phyloP scores from a whole-genome alignment of 495 filamentous ascomycete species.

The Niebla homalea region DNA sequence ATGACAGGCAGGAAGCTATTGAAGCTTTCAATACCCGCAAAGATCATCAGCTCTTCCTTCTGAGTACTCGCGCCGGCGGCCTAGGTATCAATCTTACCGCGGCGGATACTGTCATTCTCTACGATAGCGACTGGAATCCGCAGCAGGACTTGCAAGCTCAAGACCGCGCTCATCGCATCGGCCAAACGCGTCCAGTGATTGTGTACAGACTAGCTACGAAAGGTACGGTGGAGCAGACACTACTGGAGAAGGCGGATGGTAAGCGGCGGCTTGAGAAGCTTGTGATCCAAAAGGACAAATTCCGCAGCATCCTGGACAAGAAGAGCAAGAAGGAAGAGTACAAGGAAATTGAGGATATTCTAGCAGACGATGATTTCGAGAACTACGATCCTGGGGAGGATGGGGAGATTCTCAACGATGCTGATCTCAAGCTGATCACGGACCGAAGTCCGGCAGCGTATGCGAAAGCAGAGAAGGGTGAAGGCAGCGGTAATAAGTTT shows the following conservation, averaged over 20 bases:
- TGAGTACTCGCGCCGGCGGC: conserved; percentile 83
- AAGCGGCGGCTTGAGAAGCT: conserved; percentile 91
- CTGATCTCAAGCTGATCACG: conserved; percentile 65
- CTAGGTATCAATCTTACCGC: conserved; percentile 81
- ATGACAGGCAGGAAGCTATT: conserved; percentile 72
- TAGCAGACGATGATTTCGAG: conserved; percentile 39
- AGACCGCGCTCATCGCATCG: conserved; percentile 88
- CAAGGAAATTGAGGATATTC: conserved; percentile 32
- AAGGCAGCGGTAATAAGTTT: conserved; percentile 44
- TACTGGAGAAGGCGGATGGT: conserved; percentile 78
- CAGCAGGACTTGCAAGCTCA: conserved; percentile 95
- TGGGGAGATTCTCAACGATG: conserved; percentile 55
- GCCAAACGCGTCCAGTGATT: conserved; percentile 80
- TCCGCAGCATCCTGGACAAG: conserved; percentile 38
- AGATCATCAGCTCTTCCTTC: conserved; percentile 64
- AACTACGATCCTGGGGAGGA: conserved; percentile 42
- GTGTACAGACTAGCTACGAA: conserved; percentile 93
- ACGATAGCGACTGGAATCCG: conserved; percentile 89
- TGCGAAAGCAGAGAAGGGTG: conserved; percentile 58
- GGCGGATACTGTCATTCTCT: conserved; percentile 63
- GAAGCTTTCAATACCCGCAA: conserved; percentile 66
- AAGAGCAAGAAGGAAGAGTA: conserved; percentile 21
- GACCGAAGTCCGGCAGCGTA: conserved; percentile 84
- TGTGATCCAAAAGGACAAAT: conserved; percentile 84
- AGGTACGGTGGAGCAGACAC: conserved; percentile 78